Evolutionary conservation across 805 yeast species (phyloP), one percentile per base, ranked within the genome.

Genomic region (Ogataea siamensis): DNA sequence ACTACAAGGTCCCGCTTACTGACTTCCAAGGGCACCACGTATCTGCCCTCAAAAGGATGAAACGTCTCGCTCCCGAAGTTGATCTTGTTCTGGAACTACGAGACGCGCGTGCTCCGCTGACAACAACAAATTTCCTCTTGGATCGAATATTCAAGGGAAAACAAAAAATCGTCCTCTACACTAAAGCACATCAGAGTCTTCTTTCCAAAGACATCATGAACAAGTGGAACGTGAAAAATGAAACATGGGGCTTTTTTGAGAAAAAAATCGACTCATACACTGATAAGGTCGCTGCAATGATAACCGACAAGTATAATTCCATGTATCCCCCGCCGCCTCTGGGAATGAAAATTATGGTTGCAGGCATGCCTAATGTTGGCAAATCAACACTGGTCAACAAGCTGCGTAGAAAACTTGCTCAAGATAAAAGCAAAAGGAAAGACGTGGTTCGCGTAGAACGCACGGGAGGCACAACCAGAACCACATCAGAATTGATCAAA

Each of bases 311-410:
- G 36, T 71, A 74, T 50, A 45, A 59, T 18, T 45, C 56, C 4
- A 66, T 78, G 71, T 60, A 58, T 13, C 87, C 91, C 0, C 76
- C 80, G 1, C 94, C 96, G 0, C 96, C 97, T 0, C 60, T 88
- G 42, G 98, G 98, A 0, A 65, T 84, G 32, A 63, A 88, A 15
- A 60, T 85, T 40, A 68, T 89, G 68, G 76, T 91, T 30, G 80
- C 83, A 5, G 99, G 99, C 0, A 85, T 93, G 93, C 99, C 99
- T 1, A 93, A 93, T 57, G 95, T 88, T n/a, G 99, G 99, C 0
- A 93, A 93, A 60, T 84, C 95, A 9, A 83, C 96, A 0, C 58
- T 93, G 32, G 82, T 89, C 18, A 93, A 93, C 54, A 69, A 82
- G 0, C 63, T 89, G 34, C 63, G 96, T 42, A 64, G 63, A 6